Conservation (phyloP, 2,329 filamentous ascomycete genomes). For the Cordyceps farinosa region DNA sequence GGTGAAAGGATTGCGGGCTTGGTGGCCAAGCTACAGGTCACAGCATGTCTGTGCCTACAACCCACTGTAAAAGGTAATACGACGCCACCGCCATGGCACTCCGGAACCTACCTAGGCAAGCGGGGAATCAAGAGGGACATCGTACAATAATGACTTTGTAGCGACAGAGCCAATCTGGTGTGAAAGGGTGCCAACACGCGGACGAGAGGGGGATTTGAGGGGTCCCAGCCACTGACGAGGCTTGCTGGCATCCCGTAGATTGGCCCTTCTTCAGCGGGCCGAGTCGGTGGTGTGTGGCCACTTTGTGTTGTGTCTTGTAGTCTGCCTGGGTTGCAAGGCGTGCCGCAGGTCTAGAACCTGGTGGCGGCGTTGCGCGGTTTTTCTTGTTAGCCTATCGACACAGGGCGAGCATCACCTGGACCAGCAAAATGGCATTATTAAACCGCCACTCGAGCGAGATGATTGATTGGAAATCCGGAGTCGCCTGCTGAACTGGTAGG, state of each 20-base stretch:
- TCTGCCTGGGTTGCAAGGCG: not conserved
- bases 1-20: too few relatives aligned
- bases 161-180: not conserved
- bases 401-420: not conserved
- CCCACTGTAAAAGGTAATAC: too few relatives aligned
- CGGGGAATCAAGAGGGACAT: not conserved
- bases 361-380: constrained; percentile 11
- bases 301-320: too few relatives aligned
- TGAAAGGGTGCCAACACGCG: not conserved
- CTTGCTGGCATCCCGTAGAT: not conserved
- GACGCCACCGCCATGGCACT: not conserved
- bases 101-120: not conserved
- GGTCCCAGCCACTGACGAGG: not conserved
- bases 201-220: not conserved
- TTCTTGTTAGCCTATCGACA: not conserved
- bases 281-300: not conserved
- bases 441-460: not conserved
- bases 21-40: too few relatives aligned
- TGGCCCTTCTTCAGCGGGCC: constrained; percentile 1
- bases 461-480: not conserved
- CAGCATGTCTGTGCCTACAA: too few relatives aligned
- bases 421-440: not conserved
- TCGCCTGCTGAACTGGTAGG: not conserved
- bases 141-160: not conserved
- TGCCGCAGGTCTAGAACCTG: constrained; percentile 11